A percentile compares a stretch with the other conserved stretches of the same genome.
phyloP scores from a whole-genome alignment of 176 grass and related monocot species.

The Puccinellia tenuiflora region DNA sequence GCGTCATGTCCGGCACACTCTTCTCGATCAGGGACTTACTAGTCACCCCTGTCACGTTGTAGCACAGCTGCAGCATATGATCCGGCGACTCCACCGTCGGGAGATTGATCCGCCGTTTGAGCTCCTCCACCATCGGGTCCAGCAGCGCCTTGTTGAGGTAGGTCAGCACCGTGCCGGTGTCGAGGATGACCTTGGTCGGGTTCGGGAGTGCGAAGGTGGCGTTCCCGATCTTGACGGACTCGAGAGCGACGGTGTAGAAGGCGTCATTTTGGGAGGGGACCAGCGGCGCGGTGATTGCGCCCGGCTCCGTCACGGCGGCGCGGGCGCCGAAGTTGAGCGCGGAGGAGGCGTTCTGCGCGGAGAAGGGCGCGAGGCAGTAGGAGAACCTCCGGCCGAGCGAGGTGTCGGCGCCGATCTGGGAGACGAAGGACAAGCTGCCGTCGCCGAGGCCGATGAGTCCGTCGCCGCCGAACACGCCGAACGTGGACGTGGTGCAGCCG shows the following conservation, averaged over 20 bases:
- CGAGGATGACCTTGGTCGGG: slow-evolving; percentile 36
- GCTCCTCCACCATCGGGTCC: slow-evolving; percentile 13
- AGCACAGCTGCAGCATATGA: slow-evolving; percentile 37
- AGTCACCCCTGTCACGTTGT: slow-evolving; percentile 4
- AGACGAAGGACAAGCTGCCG: slow-evolving; percentile 40
- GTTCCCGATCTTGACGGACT: slow-evolving; percentile 38
- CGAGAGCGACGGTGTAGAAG: slow-evolving; percentile 41
- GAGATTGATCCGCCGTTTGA: slow-evolving; percentile 17
- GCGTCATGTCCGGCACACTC: slow-evolving; percentile 31
- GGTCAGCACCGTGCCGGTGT: slow-evolving; percentile 57
- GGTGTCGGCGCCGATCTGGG: slow-evolving; percentile 26
- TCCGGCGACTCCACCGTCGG: slow-evolving; percentile 23
- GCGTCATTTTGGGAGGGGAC: not conserved
- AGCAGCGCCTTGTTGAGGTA: slow-evolving; percentile 8
- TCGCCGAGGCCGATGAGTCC: slow-evolving; percentile 52
- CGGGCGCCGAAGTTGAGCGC: slow-evolving; percentile 44
- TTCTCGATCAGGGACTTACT: too few relatives aligned
- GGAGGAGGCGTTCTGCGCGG: slow-evolving; percentile 24
- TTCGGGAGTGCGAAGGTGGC: not conserved
- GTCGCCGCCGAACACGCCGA: slow-evolving; percentile 21
- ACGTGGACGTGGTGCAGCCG: slow-evolving; percentile 35
- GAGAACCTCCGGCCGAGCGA: slow-evolving; percentile 50
- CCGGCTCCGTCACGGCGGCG: slow-evolving; percentile 26
- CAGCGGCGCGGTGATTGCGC: slow-evolving; percentile 27
- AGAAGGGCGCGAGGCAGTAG: slow-evolving; percentile 48